A percentile compares a stretch with the other conserved stretches of the same genome.
Conservation (phyloP, 805 yeast genomes). For the Myxozyma udenii region DNA sequence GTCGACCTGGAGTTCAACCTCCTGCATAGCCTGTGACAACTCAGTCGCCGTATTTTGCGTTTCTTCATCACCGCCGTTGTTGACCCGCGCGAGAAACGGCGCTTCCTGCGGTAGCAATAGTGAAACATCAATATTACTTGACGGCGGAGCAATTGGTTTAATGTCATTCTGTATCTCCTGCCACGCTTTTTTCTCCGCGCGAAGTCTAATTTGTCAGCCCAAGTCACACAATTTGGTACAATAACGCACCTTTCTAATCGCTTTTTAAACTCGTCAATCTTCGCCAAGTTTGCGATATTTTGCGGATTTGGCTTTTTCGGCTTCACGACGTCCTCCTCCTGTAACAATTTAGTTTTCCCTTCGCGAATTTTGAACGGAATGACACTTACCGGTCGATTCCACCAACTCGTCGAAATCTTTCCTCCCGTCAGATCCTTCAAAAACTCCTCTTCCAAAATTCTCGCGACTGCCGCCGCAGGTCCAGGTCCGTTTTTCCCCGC, state of each 20-base stretch:
- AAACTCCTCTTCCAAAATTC: constrained; percentile 62
- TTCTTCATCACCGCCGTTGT: constrained; percentile 26
- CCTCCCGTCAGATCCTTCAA: constrained; percentile 59
- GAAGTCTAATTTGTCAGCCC: constrained; percentile 9
- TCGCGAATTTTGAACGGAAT: constrained; percentile 34
- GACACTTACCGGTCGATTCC: constrained; percentile 42
- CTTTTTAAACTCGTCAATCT: constrained; percentile 46
- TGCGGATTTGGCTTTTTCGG: constrained; percentile 52
- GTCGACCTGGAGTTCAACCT: constrained; percentile 28
- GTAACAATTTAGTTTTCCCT: constrained; percentile 19
- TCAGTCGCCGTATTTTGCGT: constrained; percentile 9
- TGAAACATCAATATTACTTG: constrained; percentile 25
- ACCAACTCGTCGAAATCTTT: constrained; percentile 66
- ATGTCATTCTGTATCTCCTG: constrained; percentile 10
- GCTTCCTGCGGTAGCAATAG: constrained; percentile 24
- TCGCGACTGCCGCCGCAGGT: constrained; percentile 41
- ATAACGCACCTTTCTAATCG: constrained; percentile 40
- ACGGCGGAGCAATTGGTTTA: constrained; percentile 22
- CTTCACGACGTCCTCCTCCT: constrained; percentile 31
- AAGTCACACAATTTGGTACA: neutral
- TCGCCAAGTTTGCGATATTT: constrained; percentile 51
- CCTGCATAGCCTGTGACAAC: constrained; percentile 29
- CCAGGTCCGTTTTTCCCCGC: neutral
- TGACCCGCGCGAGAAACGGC: constrained; percentile 46
- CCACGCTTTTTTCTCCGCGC: constrained; percentile 28